Conservation (phyloP, 306 rosid genomes). For the Acacia crassicarpa region DNA sequence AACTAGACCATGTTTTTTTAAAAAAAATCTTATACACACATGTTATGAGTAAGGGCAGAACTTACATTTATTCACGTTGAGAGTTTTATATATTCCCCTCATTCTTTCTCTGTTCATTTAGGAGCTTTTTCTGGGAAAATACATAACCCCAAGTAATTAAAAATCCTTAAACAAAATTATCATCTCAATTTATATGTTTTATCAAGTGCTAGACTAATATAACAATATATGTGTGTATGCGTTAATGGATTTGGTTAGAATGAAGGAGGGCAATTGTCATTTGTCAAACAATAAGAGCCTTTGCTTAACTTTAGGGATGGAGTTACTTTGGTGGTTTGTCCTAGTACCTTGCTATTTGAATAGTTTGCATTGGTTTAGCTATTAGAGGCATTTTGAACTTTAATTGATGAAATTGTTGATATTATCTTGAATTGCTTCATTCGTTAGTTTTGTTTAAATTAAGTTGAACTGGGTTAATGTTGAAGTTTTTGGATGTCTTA, state of each 20-base stretch:
- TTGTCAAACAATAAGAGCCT: constrained; percentile 41
- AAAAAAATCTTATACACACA: too few relatives aligned
- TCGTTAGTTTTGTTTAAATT: too few relatives aligned
- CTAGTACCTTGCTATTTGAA: too few relatives aligned
- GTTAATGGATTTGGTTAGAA: constrained; percentile 14
- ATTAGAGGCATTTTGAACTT: too few relatives aligned
- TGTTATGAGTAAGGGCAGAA: background rate
- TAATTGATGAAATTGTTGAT: too few relatives aligned
- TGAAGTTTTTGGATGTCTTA: too few relatives aligned
- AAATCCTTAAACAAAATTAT: too few relatives aligned
- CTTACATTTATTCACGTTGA: constrained; percentile 33
- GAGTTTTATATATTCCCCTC: background rate
- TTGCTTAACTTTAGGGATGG: background rate
- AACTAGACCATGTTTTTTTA: too few relatives aligned
- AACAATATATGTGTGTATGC: background rate
- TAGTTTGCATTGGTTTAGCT: too few relatives aligned
- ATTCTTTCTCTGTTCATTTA: background rate
- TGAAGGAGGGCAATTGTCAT: background rate
- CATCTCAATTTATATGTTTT: background rate
- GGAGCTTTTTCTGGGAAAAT: background rate
- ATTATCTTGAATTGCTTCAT: too few relatives aligned
- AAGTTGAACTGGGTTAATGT: too few relatives aligned
- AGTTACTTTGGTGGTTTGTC: too few relatives aligned
- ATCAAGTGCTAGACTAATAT: background rate
- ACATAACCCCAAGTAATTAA: background rate